Conservation (phyloP, 2,329 filamentous ascomycete genomes). For the Xylaria sp. region DNA sequence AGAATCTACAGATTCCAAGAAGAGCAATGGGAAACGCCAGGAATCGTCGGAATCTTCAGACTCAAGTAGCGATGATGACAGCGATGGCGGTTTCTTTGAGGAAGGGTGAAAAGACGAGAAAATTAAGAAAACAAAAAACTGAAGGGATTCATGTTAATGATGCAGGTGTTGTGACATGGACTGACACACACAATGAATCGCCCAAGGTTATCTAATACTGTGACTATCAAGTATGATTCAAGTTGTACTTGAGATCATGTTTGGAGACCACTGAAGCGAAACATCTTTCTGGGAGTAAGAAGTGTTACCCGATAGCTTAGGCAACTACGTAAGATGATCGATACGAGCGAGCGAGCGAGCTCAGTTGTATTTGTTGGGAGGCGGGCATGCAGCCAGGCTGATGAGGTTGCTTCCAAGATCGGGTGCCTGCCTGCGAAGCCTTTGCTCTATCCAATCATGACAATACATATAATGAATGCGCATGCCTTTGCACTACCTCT, state of each 20-base stretch:
- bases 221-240: not conserved
- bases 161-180: slow-evolving; percentile 12
- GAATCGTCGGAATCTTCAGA: slow-evolving; percentile 50
- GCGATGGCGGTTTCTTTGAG: slow-evolving; percentile 70
- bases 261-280: not conserved
- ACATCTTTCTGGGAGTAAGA: no score
- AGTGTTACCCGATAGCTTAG: not conserved
- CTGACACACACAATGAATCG: slow-evolving; percentile 33
- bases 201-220: slow-evolving; percentile 27
- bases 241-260: not conserved
- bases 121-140: not conserved
- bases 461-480: no score
- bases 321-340: no score
- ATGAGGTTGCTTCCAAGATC: no score
- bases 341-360: no score
- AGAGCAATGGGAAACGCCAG: slow-evolving; percentile 51
- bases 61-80: slow-evolving; percentile 57
- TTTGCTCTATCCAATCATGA: no score
- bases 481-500: no score
- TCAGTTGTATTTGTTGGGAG: no score
- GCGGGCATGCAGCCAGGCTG: no score
- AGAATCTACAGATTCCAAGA: slow-evolving; percentile 34
- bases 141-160: not conserved
- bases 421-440: no score
- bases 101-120: slow-evolving; percentile 25